Base-by-base conservation (phyloP, 768 basidiomycete species). In the Lanmaoa pseudosensibilis region DNA sequence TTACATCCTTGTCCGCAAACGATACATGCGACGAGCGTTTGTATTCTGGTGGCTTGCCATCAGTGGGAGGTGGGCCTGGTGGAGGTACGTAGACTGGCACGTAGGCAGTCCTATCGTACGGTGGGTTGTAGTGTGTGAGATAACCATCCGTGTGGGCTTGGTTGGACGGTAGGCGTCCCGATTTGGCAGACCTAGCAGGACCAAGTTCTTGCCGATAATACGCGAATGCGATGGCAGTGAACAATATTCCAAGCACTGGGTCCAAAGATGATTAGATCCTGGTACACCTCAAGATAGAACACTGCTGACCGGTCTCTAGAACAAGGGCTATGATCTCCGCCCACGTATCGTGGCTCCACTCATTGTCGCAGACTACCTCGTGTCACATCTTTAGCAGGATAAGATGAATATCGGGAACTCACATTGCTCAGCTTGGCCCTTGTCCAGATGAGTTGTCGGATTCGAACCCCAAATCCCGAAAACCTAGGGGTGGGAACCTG, bases 171-270 rank as follows among this genome's bases (percentile, higher is more conserved):
- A 68, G 48, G 40, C 83, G 83, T 13, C 72, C 65, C 40, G 77
- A 62, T 66, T 87, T 86, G 50, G 73, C 79, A 38, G 77, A 70
- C 59, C 82, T 82, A 4, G 80, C 69, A 1, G 92, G 91, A 69
- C 92, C 87, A 34, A 85, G 79, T 2, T 84, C 66, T 72, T 94
- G 92, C 23, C 86, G 85, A 66, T 88, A 85, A 75, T 86, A 94
- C 15, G 80, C 77, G 67, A 87, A 88, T 3, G 85, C 82, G 61
- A 90, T 63, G 46, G 78, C 59, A n/a, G 82, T 79, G 77, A 92
- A 90, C 56, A 92, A 67, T 37, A 76, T 61, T 43, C 80, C 77
- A 46, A 88, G 63, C 46, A 83, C 86, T 89, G 62, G 2, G 1
- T 30, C 1, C n/a, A 21, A 55, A 15, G 2, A 55, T 4, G 6